Evolutionary conservation across 345 rosid species (phyloP), one percentile per base, ranked within the genome.

Genomic region (Linum trigynum): DNA sequence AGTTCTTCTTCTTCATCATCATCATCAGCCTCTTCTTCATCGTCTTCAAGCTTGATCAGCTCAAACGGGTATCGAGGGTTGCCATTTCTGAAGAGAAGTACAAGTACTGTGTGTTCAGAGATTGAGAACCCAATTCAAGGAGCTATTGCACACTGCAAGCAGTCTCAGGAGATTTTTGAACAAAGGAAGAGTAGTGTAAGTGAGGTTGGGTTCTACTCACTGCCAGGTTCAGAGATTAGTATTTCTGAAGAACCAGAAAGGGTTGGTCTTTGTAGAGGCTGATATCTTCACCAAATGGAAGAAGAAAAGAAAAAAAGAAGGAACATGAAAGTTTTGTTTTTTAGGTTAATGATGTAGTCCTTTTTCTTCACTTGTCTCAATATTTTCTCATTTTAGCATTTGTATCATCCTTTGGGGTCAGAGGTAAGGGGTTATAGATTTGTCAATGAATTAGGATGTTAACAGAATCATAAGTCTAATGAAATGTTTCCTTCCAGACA

Each of bases 91-190:
- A 69, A 62, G 62, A 74, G 71, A 65, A 69, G 77, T 65, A 71
- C 2, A n/a, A 56, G 66, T 69, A 74, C 68, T 32, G 48, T 63
- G 58, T 59, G 57, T 51, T 59, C 78, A 14, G 89, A 89, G 69
- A 62, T 80, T 48, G 98, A 92, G 73, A 87, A 81, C 56, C 83
- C 97, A 48, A 82, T 92, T 38, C 94, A 90, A 40, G 97, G 94
- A 77, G 98, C 98, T 62, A 92, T 92, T 64, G 83, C 92, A 65
- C 90, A 90, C 64, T 92, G 98, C 82, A 92, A 87, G 72, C 85
- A 76, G 61, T 77, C 98, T 67, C 83, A 81, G 62, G 78, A 85
- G 75, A 71, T 67, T 67, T 71, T 79, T 61, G 77, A 74, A 38
- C 62, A 85, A 39, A 80, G 82, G 69, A 83, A 71, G 67, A 67